Evolutionary conservation across 129 eudicot species (phyloP), one percentile per base, ranked within the genome.

Genomic region (Glebionis coronaria): DNA sequence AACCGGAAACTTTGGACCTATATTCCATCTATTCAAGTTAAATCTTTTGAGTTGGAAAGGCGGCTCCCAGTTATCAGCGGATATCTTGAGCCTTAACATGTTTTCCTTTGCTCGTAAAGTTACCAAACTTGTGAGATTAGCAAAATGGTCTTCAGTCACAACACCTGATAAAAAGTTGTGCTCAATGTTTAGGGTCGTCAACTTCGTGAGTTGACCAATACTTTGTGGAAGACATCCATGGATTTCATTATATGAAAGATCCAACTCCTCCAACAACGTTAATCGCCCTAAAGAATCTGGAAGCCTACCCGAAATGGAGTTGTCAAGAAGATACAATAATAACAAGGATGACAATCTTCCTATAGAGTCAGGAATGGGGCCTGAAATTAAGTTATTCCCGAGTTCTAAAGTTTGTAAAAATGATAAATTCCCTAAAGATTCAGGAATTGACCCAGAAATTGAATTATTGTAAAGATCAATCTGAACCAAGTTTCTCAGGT

Each of bases 1-100:
- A 23, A 29, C 23, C 13, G 85, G 85, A 58, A 80, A 80, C 45
- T 44, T 60, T n/a, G 84, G 81, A 27, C 81, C 84, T 42, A 75
- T 50, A 46, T 23, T 65, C 69, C 81, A 80, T 18, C 25, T 53
- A 53, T 66, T 71, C 15, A 81, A 21, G 45, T 2, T 35, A 56
- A 76, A 2, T 9, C 0, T 15, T 35, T 2, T 0, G 9, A 81
- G 81, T 81, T 67, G 78, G 23, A 76, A 81, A 53, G 85, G 79
- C 8, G 85, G 81, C 54, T 67, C 51, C 85, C 85, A 81, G 15
- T 75, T 44, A 20, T 51, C 20, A 23, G 62, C 1, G 7, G 40
- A 56, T 56, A 56, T 0, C 62, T 56, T 19, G 42, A 56, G 62
- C 28, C 42, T 56, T 56, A 56, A 25, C 62, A 12, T 23, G 42